These are phyloP conservation scores for Teratosphaeria destructans DNA, from an alignment of 2,329 filamentous ascomycete species.

Conservation along the genomic window DNA sequence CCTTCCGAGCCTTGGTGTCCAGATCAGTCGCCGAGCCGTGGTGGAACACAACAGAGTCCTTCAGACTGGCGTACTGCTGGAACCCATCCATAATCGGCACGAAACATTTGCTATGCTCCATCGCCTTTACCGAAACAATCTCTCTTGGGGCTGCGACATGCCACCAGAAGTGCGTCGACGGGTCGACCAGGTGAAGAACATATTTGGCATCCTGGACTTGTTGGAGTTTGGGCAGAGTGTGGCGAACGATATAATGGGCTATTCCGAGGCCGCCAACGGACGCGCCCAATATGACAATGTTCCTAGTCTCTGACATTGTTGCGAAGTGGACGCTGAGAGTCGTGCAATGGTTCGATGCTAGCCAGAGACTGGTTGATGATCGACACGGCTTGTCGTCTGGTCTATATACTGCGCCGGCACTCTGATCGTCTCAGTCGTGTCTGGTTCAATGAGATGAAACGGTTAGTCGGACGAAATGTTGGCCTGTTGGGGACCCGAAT, in stretches of 20 bases:
- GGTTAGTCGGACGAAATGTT: neutral
- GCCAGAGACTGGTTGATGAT: neutral
- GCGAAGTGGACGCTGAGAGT: neutral
- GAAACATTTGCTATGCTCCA: conserved; percentile 40
- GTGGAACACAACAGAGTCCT: conserved; percentile 35
- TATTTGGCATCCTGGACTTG: conserved; percentile 27
- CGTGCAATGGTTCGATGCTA: neutral
- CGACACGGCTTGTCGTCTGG: neutral
- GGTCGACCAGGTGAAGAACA: conserved; percentile 46
- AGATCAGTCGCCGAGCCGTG: conserved; percentile 40
- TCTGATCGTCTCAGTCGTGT: neutral
- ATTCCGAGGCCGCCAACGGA: conserved; percentile 43
- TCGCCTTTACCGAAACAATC: conserved; percentile 37
- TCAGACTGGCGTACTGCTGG: conserved; percentile 35
- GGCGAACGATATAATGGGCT: conserved; percentile 45
- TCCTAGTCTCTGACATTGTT: conserved; percentile 26
- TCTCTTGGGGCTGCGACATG: conserved; percentile 43
- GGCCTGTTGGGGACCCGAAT: neutral
- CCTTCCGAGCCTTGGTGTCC: conserved; percentile 32
- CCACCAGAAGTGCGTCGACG: conserved; percentile 44
- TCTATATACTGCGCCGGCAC: neutral
- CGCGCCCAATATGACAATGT: conserved; percentile 44
- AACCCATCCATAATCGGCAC: conserved; percentile 42
- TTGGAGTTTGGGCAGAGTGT: conserved; percentile 36
- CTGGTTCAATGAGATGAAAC: neutral